Evolutionary conservation across 192 early-diverging fungal species (phyloP).

Genomic region (Mortierella claussenii): DNA sequence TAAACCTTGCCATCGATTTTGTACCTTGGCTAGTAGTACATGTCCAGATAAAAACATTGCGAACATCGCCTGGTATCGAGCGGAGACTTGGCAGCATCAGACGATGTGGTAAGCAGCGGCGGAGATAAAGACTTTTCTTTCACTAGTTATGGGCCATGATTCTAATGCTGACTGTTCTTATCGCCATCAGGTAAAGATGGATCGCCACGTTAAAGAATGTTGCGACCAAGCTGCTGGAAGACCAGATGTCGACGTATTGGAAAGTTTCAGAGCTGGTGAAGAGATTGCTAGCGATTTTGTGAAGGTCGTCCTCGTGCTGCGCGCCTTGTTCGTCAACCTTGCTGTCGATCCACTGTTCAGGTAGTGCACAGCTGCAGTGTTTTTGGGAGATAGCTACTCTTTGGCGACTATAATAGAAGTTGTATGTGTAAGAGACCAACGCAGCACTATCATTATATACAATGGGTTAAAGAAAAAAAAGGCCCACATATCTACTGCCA

Average conservation of each 20-base stretch:
- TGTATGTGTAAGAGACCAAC: too few species aligned
- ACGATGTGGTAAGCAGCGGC: neutral
- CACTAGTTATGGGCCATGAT: neutral
- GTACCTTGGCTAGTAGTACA: neutral
- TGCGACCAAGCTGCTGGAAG: neutral
- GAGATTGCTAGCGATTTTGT: neutral
- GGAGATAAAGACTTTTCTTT: neutral
- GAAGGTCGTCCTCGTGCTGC: neutral
- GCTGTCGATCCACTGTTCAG: constrained; percentile 3
- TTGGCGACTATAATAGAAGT: too few species aligned
- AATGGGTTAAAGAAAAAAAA: too few species aligned
- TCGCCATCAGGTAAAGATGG: too few species aligned
- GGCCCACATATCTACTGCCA: too few species aligned
- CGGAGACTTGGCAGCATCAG: constrained; percentile 12
- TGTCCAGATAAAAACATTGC: constrained; percentile 8
- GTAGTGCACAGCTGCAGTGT: neutral
- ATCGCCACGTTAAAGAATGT: neutral
- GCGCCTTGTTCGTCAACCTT: neutral
- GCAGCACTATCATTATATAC: too few species aligned
- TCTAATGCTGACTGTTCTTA: constrained; percentile 1
- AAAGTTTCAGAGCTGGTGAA: neutral
- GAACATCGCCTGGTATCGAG: constrained; percentile 8
- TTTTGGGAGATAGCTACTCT: too few species aligned
- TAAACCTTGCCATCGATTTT: constrained; percentile 9
- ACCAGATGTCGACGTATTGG: neutral